Evolutionary conservation across 2,329 filamentous ascomycete species (phyloP), one percentile per base, ranked within the genome.

Genomic region (Xylogone sp.): DNA sequence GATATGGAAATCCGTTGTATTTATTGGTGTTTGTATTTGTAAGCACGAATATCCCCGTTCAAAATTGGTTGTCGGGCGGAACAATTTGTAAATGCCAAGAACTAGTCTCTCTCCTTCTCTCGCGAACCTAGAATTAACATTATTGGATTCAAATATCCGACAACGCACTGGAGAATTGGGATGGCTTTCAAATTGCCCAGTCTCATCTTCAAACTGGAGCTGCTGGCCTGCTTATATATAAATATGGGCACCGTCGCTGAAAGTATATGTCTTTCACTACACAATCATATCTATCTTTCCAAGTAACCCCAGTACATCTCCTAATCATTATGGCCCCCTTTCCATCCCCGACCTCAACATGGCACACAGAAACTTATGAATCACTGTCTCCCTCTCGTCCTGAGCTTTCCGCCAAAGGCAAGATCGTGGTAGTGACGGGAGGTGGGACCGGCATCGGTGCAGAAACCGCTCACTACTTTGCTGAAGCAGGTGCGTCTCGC

Each of bases 401-500:
- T 1, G 67, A 68, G 46, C 65, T 75, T 42, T 71, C 69, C 20
- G 67, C 65, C 47, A 64, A 61, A 46, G 68, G 66, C 47, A 75
- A 73, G 53, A 68, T 60, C 7, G 56, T 75, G 10, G 3, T 75
- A 3, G 56, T 75, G 13, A 78, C 75, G 3, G 75, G 74, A 19
- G 73, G 70, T 0, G 73, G 73, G 3, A 69, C 60, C 10, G 75
- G 74, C 6, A 77, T 78, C 34, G 74, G 75, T 29, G 65, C 65
- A 42, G 70, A 66, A 45, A 76, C 69, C 5, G 72, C 73, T 5
- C 61, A 48, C 21, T 62, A 58, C 54, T 78, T 77, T 48, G 74
- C 74, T 10, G 44, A 62, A 55, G 73, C 75, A 50, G 72, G 74
- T 7, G 74, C 74, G 1, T 61, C 68, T 43, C 62, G 63, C 0